Percentiles rank a stretch among this genome's conserved stretches.
These are phyloP conservation scores for Candida ortonii DNA, from an alignment of 805 yeast genomes.

Conservation along the genomic window DNA sequence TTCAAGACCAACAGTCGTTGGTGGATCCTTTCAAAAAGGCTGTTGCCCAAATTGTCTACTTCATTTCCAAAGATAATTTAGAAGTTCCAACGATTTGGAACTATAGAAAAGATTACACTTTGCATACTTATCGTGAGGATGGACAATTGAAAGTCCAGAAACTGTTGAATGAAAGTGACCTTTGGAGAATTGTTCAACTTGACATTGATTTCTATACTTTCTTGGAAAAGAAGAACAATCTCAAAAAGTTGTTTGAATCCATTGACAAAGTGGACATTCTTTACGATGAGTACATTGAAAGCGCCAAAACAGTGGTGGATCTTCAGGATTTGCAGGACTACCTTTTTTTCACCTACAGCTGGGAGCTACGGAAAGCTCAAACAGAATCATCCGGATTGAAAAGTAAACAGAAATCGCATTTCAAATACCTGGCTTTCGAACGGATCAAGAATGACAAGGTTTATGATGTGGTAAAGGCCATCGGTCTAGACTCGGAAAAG, in stretches of 20 bases:
- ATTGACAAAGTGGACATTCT: constrained; percentile 58
- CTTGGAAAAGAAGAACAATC: constrained; percentile 62
- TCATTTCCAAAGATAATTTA: constrained; percentile 68
- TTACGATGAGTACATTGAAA: constrained; percentile 51
- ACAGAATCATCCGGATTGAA: constrained; percentile 19
- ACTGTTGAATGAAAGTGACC: constrained; percentile 71
- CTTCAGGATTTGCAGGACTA: constrained; percentile 86
- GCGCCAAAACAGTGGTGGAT: constrained; percentile 66
- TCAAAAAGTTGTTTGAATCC: constrained; percentile 52
- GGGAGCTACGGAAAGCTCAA: constrained; percentile 47
- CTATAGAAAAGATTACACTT: constrained; percentile 85
- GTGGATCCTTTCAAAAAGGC: constrained; percentile 61
- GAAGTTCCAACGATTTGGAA: constrained; percentile 97
- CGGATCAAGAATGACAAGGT: constrained; percentile 63
- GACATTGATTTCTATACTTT: constrained; percentile 89
- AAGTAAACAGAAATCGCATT: constrained; percentile 45
- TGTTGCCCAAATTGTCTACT: constrained; percentile 67
- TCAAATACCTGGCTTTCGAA: constrained; percentile 61
- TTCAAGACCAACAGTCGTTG: constrained; percentile 33
- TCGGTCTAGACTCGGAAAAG: constrained; percentile 76
- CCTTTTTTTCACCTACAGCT: constrained; percentile 68
- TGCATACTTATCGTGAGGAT: constrained; percentile 46
- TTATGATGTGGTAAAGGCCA: constrained; percentile 61
- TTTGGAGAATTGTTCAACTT: constrained; percentile 85
- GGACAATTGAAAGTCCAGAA: constrained; percentile 47